These are phyloP conservation scores for Aspergillus incahuasiensis DNA, from an alignment of 495 filamentous ascomycete genomes.

Conservation along the genomic window DNA sequence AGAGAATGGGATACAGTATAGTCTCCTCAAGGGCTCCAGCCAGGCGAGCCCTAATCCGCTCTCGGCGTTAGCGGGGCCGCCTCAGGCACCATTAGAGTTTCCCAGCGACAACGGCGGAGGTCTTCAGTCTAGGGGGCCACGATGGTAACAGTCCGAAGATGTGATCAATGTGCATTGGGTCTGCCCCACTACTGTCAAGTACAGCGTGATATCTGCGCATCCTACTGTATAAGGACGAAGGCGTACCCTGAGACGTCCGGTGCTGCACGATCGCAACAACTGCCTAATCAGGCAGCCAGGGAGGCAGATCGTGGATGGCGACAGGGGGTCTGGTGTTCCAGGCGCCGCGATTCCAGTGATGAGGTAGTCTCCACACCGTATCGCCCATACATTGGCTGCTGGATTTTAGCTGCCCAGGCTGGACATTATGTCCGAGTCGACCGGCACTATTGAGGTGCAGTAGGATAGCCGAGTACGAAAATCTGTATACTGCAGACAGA, in stretches of 20 bases:
- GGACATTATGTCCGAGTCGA: slow-evolving; percentile 1
- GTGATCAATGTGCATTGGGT: too few relatives aligned
- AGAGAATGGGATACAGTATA: not conserved
- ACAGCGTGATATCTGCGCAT: not conserved
- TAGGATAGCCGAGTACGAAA: too few relatives aligned
- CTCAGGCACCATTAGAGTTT: not conserved
- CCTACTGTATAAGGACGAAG: not conserved
- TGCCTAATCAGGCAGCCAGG: not conserved
- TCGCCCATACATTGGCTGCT: not conserved
- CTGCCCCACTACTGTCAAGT: too few relatives aligned
- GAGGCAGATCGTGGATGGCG: not conserved
- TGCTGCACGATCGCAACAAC: not conserved
- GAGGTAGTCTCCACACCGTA: not conserved
- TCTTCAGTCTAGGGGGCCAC: too few relatives aligned
- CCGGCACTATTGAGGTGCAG: not conserved
- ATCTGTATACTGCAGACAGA: too few relatives aligned
- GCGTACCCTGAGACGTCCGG: too few relatives aligned
- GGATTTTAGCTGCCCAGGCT: not conserved
- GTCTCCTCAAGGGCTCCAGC: too few relatives aligned
- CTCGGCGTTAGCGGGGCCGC: too few relatives aligned
- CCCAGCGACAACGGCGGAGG: too few relatives aligned
- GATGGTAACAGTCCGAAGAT: too few relatives aligned
- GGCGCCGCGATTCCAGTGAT: not conserved
- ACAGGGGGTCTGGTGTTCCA: not conserved
- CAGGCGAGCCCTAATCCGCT: too few relatives aligned